phyloP scores from a whole-genome alignment of 2,329 filamentous ascomycete genomes.

The Neonectria magnoliae region DNA sequence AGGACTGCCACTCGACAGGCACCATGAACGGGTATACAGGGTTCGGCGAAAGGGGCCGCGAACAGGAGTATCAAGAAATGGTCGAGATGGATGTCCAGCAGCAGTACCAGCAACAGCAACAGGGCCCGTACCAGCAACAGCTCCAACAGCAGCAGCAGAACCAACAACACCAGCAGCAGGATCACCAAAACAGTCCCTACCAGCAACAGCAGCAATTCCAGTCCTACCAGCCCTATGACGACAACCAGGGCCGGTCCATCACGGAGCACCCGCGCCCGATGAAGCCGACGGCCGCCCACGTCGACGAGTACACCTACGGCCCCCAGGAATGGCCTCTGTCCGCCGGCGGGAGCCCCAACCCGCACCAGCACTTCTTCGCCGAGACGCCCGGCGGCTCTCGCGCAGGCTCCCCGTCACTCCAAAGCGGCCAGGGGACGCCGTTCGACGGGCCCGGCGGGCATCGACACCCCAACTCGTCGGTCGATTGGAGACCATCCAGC shows the following conservation, averaged over 20 bases:
- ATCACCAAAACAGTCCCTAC: background rate
- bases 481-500: slow-evolving; percentile 44
- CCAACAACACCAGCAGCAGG: slow-evolving; percentile 14
- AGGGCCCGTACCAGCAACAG: slow-evolving; percentile 33
- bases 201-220: slow-evolving; percentile 31
- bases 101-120: slow-evolving; percentile 41
- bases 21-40: slow-evolving; percentile 44
- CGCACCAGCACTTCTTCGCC: slow-evolving; percentile 35
- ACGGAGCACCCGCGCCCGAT: slow-evolving; percentile 38
- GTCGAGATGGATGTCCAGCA: slow-evolving; percentile 48
- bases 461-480: slow-evolving; percentile 38
- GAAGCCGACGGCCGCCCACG: slow-evolving; percentile 29
- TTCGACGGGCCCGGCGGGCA: slow-evolving; percentile 23
- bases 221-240: slow-evolving; percentile 30
- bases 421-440: slow-evolving; percentile 41
- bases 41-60: slow-evolving; percentile 32
- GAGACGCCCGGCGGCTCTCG: slow-evolving; percentile 39
- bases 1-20: slow-evolving; percentile 14
- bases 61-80: slow-evolving; percentile 47
- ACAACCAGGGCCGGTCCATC: slow-evolving; percentile 42
- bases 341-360: slow-evolving; percentile 35
- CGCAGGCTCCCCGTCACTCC: slow-evolving; percentile 41
- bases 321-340: slow-evolving; percentile 41
- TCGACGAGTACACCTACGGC: slow-evolving; percentile 38
- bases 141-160: slow-evolving; percentile 21